Conservation (phyloP, 441 rosid genomes). For the Dalechampia spathulata region DNA sequence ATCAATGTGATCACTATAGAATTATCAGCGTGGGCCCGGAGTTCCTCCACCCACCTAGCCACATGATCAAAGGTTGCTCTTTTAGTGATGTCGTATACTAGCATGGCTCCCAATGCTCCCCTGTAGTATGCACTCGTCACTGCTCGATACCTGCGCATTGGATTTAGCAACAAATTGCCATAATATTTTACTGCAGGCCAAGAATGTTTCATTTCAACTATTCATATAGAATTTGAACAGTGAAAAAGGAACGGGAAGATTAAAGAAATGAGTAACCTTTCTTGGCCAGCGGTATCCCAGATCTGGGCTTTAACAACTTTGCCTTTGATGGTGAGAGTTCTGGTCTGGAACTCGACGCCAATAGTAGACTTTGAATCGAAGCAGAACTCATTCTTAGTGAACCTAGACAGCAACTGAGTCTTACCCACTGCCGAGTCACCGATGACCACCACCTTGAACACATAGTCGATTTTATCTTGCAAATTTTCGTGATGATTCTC, state of each 20-base stretch:
- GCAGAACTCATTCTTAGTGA: constrained; percentile 44
- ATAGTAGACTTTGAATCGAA: constrained; percentile 53
- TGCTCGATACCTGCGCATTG: constrained; percentile 51
- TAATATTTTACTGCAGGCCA: no score
- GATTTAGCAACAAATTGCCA: no score
- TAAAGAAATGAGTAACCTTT: no score
- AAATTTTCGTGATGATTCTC: constrained; percentile 17
- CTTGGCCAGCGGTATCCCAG: constrained; percentile 70
- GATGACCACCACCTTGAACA: constrained; percentile 52
- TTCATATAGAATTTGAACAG: no score
- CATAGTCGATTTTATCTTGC: constrained; percentile 59
- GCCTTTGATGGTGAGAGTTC: constrained; percentile 38
- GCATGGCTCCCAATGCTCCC: constrained; percentile 71
- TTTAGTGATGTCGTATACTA: constrained; percentile 50
- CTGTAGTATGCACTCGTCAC: constrained; percentile 83
- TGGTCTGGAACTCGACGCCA: constrained; percentile 59
- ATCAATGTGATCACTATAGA: constrained; percentile 75
- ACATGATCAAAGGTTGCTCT: constrained; percentile 44
- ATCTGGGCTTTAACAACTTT: constrained; percentile 55
- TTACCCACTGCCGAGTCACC: constrained; percentile 62
- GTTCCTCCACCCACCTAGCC: constrained; percentile 59
- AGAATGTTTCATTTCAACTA: no score
- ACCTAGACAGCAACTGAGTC: constrained; percentile 46
- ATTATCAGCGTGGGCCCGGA: constrained; percentile 68
- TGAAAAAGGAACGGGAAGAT: no score